Conservation (phyloP, 176 grass and related monocot genomes). For the Cocos nucifera region DNA sequence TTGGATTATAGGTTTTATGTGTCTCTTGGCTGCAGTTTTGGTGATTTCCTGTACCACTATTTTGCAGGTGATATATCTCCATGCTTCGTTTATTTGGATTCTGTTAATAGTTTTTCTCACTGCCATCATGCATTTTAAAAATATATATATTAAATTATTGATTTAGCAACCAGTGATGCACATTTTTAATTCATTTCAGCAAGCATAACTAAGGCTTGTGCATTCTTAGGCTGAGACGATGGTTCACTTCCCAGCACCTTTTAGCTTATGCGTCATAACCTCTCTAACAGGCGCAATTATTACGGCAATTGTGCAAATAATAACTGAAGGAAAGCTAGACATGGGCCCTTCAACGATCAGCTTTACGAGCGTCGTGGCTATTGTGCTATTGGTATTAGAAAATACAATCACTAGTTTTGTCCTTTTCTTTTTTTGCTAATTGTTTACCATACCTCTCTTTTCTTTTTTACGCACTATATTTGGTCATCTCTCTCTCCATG, state of each 20-base stretch:
- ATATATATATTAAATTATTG: too few relatives aligned
- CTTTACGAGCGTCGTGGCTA: slow-evolving; percentile 20
- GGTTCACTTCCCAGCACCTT: slow-evolving; percentile 49
- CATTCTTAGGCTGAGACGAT: slow-evolving; percentile 51
- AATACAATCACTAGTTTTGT: too few relatives aligned
- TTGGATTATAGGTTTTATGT: slow-evolving; percentile 51
- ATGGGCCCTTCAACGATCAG: slow-evolving; percentile 39
- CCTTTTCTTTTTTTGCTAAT: too few relatives aligned
- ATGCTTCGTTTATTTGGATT: too few relatives aligned
- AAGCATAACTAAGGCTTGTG: neutral
- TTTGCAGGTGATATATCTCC: slow-evolving; percentile 30
- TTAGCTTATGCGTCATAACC: slow-evolving; percentile 47
- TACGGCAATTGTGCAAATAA: slow-evolving; percentile 43
- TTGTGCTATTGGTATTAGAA: slow-evolving; percentile 35
- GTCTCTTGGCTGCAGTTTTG: slow-evolving; percentile 40
- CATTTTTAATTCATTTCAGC: too few relatives aligned
- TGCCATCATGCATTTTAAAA: neutral
- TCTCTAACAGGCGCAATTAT: slow-evolving; percentile 46
- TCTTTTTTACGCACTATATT: too few relatives aligned
- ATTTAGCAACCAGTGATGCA: too few relatives aligned
- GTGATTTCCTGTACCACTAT: slow-evolving; percentile 49
- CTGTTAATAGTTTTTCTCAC: neutral
- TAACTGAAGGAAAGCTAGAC: slow-evolving; percentile 35
- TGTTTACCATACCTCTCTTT: too few relatives aligned
- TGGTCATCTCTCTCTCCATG: neutral